phyloP scores from a whole-genome alignment of 1,284 basidiomycete genomes.

The Ganoderma boninense region DNA sequence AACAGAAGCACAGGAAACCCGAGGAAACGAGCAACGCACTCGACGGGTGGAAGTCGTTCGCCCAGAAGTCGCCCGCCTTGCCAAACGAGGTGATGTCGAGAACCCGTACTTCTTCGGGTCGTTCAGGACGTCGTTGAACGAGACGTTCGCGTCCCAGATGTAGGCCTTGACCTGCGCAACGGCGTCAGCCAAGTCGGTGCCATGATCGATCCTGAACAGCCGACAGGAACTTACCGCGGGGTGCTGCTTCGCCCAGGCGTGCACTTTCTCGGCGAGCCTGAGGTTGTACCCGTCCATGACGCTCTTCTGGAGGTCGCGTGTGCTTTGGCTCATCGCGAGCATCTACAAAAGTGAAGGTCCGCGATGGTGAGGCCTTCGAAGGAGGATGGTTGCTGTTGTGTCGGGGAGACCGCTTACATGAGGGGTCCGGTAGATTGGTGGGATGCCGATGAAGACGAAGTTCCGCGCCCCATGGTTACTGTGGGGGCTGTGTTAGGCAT shows the following conservation, averaged over 20 bases:
- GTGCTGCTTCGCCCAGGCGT: constrained; percentile 51
- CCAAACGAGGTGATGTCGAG: constrained; percentile 58
- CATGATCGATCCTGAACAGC: no score
- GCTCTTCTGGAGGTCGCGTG: constrained; percentile 51
- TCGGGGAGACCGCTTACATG: constrained; percentile 44
- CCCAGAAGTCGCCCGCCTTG: constrained; percentile 61
- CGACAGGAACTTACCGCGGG: constrained; percentile 46
- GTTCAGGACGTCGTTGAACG: constrained; percentile 60
- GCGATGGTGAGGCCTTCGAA: no score
- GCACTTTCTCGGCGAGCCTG: constrained; percentile 50
- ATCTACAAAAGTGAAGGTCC: constrained; percentile 46
- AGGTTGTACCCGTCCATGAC: constrained; percentile 62
- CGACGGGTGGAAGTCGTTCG: constrained; percentile 35
- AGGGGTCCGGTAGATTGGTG: constrained; percentile 62
- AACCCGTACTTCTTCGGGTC: constrained; percentile 59
- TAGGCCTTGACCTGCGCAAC: constrained; percentile 52
- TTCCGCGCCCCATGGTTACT: constrained; percentile 59
- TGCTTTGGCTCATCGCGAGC: constrained; percentile 50
- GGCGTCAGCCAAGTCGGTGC: no score
- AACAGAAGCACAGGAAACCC: no score
- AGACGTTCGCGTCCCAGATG: constrained; percentile 59
- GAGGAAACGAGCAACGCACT: background rate
- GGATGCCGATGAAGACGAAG: constrained; percentile 69
- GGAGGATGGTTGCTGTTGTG: no score
- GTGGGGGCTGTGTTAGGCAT: background rate